Evolutionary conservation across 176 grass and related monocot species (phyloP).

Genomic region (Typha latifolia): DNA sequence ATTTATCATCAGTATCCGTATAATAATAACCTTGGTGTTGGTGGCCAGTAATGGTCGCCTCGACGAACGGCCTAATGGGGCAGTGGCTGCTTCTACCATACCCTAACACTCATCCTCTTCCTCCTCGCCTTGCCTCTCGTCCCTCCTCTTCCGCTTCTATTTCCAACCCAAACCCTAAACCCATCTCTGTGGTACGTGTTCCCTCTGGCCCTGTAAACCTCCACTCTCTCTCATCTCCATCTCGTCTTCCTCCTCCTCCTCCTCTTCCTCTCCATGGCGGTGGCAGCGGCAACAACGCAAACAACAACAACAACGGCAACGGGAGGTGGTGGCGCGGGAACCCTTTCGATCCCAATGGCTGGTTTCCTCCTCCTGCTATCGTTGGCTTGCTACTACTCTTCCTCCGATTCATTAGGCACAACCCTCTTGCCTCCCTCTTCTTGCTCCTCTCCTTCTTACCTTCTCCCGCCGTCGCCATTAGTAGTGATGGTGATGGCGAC

Average conservation of each 20-base stretch:
- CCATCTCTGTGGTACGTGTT: background rate
- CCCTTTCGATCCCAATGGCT: constrained; percentile 18
- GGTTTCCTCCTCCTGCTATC: constrained; percentile 26
- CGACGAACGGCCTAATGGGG: too few species aligned
- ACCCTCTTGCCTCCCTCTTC: constrained; percentile 21
- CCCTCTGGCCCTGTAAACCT: background rate
- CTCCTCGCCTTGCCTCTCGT: background rate
- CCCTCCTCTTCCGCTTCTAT: background rate
- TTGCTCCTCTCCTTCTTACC: constrained; percentile 22
- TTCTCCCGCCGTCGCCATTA: constrained; percentile 23
- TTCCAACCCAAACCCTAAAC: constrained; percentile 2
- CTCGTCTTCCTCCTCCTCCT: constrained; percentile 9
- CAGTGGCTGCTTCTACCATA: background rate
- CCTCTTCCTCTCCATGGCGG: constrained; percentile 1
- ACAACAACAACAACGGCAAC: constrained; percentile 4
- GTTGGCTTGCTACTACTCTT: background rate
- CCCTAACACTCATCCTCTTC: background rate
- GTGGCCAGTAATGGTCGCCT: too few species aligned
- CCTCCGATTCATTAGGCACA: background rate
- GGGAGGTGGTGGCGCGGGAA: constrained; percentile 15
- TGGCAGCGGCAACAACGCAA: constrained; percentile 11
- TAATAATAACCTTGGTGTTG: too few species aligned
- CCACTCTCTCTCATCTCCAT: background rate
- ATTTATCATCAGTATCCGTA: too few species aligned
- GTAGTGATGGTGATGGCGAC: background rate